Evolutionary conservation across 2,329 filamentous ascomycete species (phyloP).

Genomic region (Juglanconis oblonga): DNA sequence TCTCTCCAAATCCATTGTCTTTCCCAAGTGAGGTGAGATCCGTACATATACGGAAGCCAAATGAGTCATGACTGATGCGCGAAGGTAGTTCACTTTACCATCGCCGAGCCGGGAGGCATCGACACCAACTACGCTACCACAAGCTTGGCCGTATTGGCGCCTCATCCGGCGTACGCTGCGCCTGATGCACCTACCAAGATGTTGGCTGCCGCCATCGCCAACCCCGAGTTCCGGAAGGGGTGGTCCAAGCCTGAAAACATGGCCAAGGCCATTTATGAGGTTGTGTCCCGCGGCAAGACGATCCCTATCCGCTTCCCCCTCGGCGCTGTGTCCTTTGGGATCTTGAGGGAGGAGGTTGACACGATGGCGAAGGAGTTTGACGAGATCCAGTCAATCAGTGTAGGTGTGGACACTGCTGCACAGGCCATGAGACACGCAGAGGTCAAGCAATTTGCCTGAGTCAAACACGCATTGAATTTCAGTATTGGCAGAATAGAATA

Average conservation of each 20-base stretch:
- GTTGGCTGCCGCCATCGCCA: conserved; percentile 27
- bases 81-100: conserved; percentile 35
- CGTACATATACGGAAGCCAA: not conserved
- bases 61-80: not conserved
- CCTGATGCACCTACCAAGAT: conserved; percentile 30
- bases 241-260: conserved; percentile 33
- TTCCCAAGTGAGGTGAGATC: not conserved
- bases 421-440: not conserved
- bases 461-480: not conserved
- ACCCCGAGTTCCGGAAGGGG: conserved; percentile 22
- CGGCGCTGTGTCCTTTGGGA: conserved; percentile 34
- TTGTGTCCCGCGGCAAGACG: conserved; percentile 30
- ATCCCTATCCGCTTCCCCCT: conserved; percentile 41
- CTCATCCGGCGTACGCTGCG: conserved; percentile 37
- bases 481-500: not conserved
- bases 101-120: conserved; percentile 40
- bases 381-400: conserved; percentile 32
- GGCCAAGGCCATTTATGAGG: conserved; percentile 32
- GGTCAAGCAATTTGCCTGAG: not conserved
- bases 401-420: conserved; percentile 19
- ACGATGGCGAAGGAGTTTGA: conserved; percentile 29
- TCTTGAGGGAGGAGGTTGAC: conserved; percentile 31
- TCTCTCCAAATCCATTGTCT: conserved; percentile 19
- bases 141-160: conserved; percentile 30
- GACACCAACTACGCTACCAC: conserved; percentile 33